Conservation (phyloP, 345 rosid species). For the Lepidium sativum region DNA sequence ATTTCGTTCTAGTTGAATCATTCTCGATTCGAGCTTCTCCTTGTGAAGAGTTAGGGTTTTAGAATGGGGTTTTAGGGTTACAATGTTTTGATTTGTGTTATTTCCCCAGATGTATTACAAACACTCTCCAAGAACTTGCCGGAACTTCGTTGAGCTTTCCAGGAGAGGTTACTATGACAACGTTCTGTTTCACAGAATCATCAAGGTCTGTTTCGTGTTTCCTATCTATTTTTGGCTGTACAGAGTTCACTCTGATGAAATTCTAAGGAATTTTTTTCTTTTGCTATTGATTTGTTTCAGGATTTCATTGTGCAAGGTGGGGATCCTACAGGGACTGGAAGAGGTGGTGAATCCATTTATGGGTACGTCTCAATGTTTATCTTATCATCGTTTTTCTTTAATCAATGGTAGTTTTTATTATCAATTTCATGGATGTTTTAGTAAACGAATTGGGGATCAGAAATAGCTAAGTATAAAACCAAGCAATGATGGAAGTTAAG, state of each 20-base stretch:
- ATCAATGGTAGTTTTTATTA: background rate
- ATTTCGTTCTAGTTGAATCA: background rate
- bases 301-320: slow-evolving; percentile 99
- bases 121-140: slow-evolving; percentile 92
- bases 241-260: slow-evolving; percentile 7
- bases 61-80: background rate
- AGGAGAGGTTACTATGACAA: slow-evolving; percentile 82
- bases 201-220: slow-evolving; percentile 45
- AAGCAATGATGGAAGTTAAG: background rate
- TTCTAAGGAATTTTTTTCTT: background rate
- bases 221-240: background rate
- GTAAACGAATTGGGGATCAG: background rate
- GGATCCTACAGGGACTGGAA: slow-evolving; percentile 96
- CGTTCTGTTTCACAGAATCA: slow-evolving; percentile 76
- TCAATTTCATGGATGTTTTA: background rate
- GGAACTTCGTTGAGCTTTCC: slow-evolving; percentile 84
- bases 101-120: slow-evolving; percentile 64
- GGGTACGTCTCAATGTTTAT: slow-evolving; percentile 40
- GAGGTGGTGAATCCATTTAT: slow-evolving; percentile 87
- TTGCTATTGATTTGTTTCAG: slow-evolving; percentile 30
- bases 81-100: background rate
- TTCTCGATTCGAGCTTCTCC: background rate
- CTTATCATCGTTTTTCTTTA: background rate
- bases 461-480: background rate
- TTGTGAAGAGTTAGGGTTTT: slow-evolving; percentile 7